phyloP scores from a whole-genome alignment of 2,329 filamentous ascomycete species.

The Chrysosporium keratinophilum region DNA sequence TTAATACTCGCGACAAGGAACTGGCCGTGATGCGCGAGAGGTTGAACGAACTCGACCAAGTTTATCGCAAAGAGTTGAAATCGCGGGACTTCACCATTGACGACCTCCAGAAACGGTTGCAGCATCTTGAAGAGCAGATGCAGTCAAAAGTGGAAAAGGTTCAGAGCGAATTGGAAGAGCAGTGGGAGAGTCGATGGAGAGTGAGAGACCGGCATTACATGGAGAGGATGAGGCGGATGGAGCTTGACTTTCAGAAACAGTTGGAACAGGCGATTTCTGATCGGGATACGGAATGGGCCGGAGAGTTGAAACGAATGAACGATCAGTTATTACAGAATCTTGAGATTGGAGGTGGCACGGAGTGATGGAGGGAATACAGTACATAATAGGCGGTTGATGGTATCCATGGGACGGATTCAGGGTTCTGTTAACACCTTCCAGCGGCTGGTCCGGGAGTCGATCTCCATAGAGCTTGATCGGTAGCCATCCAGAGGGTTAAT shows the following conservation, averaged over 20 bases:
- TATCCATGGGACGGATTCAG: background rate
- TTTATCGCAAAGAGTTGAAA: conserved; percentile 24
- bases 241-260: conserved; percentile 17
- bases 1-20: conserved; percentile 24
- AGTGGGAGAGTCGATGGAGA: conserved; percentile 29
- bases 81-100: conserved; percentile 24
- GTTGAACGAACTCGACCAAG: conserved; percentile 25
- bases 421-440: background rate
- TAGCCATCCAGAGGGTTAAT: no score
- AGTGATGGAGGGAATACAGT: background rate
- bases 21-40: conserved; percentile 21
- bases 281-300: conserved; percentile 19
- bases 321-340: conserved; percentile 13
- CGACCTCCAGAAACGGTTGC: conserved; percentile 21
- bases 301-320: conserved; percentile 15
- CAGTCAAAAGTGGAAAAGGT: conserved; percentile 23
- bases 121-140: conserved; percentile 19
- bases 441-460: background rate
- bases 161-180: conserved; percentile 26
- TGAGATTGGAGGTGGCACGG: conserved; percentile 2
- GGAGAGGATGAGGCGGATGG: conserved; percentile 21
- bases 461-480: background rate
- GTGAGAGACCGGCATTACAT: conserved; percentile 23
- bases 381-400: background rate
- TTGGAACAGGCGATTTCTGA: conserved; percentile 18